Base-by-base conservation (phyloP, 129 eudicot species). In the Ambrosia artemisiifolia region DNA sequence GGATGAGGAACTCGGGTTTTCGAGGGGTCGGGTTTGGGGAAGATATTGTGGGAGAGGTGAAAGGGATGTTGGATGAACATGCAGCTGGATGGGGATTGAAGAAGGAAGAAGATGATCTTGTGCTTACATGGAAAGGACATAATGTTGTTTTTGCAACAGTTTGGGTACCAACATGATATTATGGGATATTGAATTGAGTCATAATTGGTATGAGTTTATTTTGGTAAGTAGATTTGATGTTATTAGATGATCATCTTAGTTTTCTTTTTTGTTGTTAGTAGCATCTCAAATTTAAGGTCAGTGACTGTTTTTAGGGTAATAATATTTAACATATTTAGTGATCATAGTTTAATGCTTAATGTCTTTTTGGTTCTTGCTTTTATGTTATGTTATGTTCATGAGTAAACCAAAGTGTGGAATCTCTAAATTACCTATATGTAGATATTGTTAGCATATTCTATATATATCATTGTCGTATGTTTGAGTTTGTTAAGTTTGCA, bases 91-190 rank as follows among this genome's bases (percentile, higher is more conserved):
- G 99, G 99, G 99, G 99, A 35, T 59, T 89, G 36, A 95, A 95
- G 91, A 95, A 80, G 83, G 99, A 95, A 73, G 97, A 94, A 35
- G 94, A 91, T 42, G 88, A 95, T 81, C 83, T 88, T 80, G 91
- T 95, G 38, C 91, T 95, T 59, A 95, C 97, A 0, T 95, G 99
- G 99, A 95, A 95, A 80, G 99, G 99, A 18, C 99, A 95, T 62
- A 95, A 90, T 85, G 96, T 91, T 65, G 96, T 91, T 4, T 95
- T 95, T 85, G 96, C 97, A 49, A 80, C 94, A 70, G 90, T 88
- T 83, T 95, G 97, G 97, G 67, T 83, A 63, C 94, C 99, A 73
- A 57, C 66, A 62, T 87, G 43, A 77, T 75, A 36, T 69, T 6
- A 50, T 55, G 16, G 24, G 28, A 24, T 24, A 11, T 57, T 20